phyloP scores from a whole-genome alignment of 2,329 filamentous ascomycete species.

The Talaromyces atroroseus region DNA sequence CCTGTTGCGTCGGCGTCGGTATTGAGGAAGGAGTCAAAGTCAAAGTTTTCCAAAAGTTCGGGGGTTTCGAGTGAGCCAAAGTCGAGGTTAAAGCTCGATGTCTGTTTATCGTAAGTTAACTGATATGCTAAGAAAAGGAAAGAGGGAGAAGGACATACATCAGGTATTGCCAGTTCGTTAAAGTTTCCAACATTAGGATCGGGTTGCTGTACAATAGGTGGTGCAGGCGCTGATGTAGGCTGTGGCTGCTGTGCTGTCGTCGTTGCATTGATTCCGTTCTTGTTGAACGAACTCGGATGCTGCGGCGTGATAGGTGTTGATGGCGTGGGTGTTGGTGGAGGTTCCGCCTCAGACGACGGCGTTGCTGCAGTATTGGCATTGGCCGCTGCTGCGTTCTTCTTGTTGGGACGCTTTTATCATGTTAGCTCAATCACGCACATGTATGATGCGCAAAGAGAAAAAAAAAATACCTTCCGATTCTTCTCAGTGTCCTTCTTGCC shows the following conservation, averaged over 20 bases:
- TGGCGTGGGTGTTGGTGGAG: constrained; percentile 44
- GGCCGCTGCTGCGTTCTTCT: constrained; percentile 37
- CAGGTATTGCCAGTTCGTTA: constrained; percentile 30
- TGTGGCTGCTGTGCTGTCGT: constrained; percentile 24
- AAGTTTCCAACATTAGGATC: constrained; percentile 30
- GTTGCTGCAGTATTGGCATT: constrained; percentile 39
- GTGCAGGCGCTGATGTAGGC: constrained; percentile 32
- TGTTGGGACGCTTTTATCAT: constrained; percentile 33
- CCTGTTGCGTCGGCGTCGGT: constrained; percentile 43
- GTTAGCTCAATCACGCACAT: constrained; percentile 16
- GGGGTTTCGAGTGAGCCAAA: constrained; percentile 43
- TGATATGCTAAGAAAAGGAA: background rate
- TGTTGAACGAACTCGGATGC: constrained; percentile 42
- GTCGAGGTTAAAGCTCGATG: constrained; percentile 35
- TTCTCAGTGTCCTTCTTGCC: constrained; percentile 54
- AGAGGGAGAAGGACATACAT: constrained; percentile 26
- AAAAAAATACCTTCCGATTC: constrained; percentile 45
- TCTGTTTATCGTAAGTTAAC: constrained; percentile 22
- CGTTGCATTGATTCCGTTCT: constrained; percentile 32
- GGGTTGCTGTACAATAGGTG: constrained; percentile 30
- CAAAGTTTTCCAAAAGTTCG: constrained; percentile 51
- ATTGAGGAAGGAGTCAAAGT: constrained; percentile 63
- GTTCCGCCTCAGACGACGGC: constrained; percentile 42
- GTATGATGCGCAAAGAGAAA: background rate
- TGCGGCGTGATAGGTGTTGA: constrained; percentile 46